Base-by-base conservation (phyloP, 495 filamentous ascomycete genomes). In the Pyrenula massariospora region DNA sequence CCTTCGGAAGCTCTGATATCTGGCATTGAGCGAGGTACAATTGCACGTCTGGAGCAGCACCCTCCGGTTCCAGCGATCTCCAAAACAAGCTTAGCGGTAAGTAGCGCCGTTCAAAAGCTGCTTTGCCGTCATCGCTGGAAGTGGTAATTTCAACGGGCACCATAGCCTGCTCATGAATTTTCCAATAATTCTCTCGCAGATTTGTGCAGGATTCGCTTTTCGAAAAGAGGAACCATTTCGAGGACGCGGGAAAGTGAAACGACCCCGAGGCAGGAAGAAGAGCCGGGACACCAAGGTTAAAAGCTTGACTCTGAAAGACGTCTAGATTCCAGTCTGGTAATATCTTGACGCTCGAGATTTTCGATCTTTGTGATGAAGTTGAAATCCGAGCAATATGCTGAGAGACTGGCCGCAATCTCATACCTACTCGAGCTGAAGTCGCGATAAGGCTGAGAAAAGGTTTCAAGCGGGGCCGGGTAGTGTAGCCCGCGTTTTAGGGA, bases 1-100 rank as follows among this genome's bases (percentile, higher is more conserved):
- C 52, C 1, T 64, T 53, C 1, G 93, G 89, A 0, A 95, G 76
- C 50, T 82, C 74, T 8, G 74, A 61, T 10, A 96, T 73, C 11
- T 86, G 71, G 12, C 83, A 84, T 73, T 98, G 93, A 0, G 93
- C 91, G 22, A 98, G 82, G 66, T 96, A 96, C 3, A 96, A 73
- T 15, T 42, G 5, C 5, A 42, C 15, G 15, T 42, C 15, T 42
- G 31, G 15, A 8, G 31, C 15, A 15, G 31, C 31, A 5, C 8
- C 31, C 8, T 15, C 31, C 15, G 31, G 31, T 5, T 42, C 31
- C 8, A 42, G 5, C 15, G 31, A 5, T 42, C 15, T 42, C 31
- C 5, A 15, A 5, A 42, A 42, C 8, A 42, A 42, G 15, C 15
- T 42, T 42, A 42, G 15, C 8, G 31, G 31, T 5, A 42, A 15